Evolutionary conservation across 2,329 filamentous ascomycete species (phyloP).

Genomic region (Diaporthe aspalathi): DNA sequence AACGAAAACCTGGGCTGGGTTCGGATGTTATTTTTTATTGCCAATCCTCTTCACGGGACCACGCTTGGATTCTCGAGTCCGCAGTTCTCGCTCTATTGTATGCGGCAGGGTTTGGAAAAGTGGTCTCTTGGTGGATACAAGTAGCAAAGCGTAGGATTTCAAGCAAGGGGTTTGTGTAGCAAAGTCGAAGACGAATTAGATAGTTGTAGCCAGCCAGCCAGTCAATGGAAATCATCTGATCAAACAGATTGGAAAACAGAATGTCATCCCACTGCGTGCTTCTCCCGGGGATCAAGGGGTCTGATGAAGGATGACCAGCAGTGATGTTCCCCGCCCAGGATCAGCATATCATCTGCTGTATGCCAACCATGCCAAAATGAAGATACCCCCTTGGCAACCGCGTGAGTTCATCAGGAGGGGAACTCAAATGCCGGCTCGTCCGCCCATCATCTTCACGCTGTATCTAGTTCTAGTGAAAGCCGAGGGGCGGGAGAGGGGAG

Average conservation of each 20-base stretch:
- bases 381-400: conserved; percentile 1
- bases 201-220: conserved; percentile 8
- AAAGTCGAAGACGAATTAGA: conserved; percentile 16
- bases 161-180: neutral
- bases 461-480: neutral
- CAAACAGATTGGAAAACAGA: conserved; percentile 12
- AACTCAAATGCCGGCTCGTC: neutral
- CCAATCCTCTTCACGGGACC: neutral
- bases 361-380: conserved; percentile 12
- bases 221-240: conserved; percentile 11
- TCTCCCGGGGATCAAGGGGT: neutral
- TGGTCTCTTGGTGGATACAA: conserved; percentile 11
- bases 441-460: neutral
- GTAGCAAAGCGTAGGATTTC: conserved; percentile 1
- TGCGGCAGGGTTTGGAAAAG: conserved; percentile 17
- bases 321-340: conserved; percentile 4
- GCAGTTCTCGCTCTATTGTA: conserved; percentile 13
- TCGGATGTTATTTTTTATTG: neutral
- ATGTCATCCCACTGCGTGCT: neutral
- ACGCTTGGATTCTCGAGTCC: neutral
- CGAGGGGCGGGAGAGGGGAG: neutral
- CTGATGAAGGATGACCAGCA: conserved; percentile 5
- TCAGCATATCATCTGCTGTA: neutral
- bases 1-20: conserved; percentile 16
- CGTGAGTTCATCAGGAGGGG: neutral